phyloP scores from a whole-genome alignment of 768 basidiomycete species.

The Leccinellum rugosiceps region DNA sequence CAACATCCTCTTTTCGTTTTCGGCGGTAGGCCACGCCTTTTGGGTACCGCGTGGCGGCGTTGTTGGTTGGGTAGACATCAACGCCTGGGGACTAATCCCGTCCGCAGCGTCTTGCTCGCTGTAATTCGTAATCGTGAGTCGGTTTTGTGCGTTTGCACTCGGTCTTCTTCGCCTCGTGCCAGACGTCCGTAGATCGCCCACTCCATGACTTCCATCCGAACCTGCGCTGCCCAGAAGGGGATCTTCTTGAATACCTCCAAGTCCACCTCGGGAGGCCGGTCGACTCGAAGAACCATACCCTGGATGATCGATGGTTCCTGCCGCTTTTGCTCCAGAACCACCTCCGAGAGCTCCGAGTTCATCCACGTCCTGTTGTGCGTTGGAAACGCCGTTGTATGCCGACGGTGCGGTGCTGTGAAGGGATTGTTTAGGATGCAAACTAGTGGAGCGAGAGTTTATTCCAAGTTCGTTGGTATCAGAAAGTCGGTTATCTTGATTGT shows the following conservation, averaged over 20 bases:
- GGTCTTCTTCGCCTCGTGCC: conserved; percentile 29
- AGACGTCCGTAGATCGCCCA: conserved; percentile 6
- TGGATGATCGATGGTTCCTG: conserved; percentile 27
- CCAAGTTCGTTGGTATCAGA: conserved; percentile 10
- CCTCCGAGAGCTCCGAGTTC: conserved; percentile 22
- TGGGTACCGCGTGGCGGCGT: conserved; percentile 25
- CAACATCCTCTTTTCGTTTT: conserved; percentile 42
- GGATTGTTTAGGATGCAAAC: conserved; percentile 14
- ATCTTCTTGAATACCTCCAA: conserved; percentile 28
- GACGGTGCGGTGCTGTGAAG: conserved; percentile 31
- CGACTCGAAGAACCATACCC: conserved; percentile 21
- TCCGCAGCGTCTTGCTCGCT: conserved; percentile 40
- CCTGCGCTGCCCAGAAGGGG: background rate
- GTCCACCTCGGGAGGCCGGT: conserved; percentile 14
- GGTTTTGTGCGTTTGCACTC: conserved; percentile 30
- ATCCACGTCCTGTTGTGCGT: conserved; percentile 10
- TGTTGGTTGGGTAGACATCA: conserved; percentile 15
- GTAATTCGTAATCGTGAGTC: conserved; percentile 43
- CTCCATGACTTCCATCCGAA: conserved; percentile 2
- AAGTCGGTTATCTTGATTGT: conserved; percentile 9
- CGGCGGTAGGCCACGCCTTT: conserved; percentile 33
- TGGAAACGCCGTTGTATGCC: conserved; percentile 18
- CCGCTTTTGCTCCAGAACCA: conserved; percentile 3
- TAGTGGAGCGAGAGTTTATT: conserved; percentile 3
- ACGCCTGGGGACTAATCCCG: conserved; percentile 19